Evolutionary conservation across 495 filamentous ascomycete species (phyloP).

Genomic region (Daldinia concentrica): DNA sequence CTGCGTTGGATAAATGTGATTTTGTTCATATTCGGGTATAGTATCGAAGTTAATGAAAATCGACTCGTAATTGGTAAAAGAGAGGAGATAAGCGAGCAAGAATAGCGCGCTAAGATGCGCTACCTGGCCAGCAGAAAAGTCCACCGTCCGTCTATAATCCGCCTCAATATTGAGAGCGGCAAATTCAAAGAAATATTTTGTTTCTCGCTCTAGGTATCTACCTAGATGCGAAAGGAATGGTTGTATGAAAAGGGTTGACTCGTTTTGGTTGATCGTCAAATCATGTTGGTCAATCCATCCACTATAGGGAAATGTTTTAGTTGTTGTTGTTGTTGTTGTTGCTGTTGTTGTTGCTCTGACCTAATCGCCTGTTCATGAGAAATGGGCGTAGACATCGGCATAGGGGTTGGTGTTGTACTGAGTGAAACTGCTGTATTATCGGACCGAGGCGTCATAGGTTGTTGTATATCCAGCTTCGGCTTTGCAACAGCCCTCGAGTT

Average conservation of each 20-base stretch:
- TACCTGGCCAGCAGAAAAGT: slow-evolving; percentile 9
- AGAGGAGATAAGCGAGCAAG: slow-evolving; percentile 18
- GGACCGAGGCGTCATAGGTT: slow-evolving; percentile 54
- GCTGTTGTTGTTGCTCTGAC: slow-evolving; percentile 42
- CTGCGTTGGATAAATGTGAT: slow-evolving; percentile 11
- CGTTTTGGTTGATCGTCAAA: slow-evolving; percentile 40
- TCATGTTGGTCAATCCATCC: slow-evolving; percentile 56
- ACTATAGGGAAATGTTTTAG: slow-evolving; percentile 43
- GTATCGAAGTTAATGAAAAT: slow-evolving; percentile 34
- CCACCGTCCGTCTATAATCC: slow-evolving; percentile 35
- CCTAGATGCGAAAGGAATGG: slow-evolving; percentile 20
- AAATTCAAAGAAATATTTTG: slow-evolving; percentile 29
- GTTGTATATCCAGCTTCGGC: slow-evolving; percentile 50
- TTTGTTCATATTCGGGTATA: slow-evolving; percentile 34
- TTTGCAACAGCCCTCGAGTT: slow-evolving; percentile 57
- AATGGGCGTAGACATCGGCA: slow-evolving; percentile 35
- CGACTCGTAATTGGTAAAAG: slow-evolving; percentile 9
- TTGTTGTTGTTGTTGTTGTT: slow-evolving; percentile 15
- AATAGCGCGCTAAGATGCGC: slow-evolving; percentile 8
- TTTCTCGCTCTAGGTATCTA: slow-evolving; percentile 30
- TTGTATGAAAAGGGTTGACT: not conserved
- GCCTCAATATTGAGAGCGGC: slow-evolving; percentile 5
- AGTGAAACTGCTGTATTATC: slow-evolving; percentile 49
- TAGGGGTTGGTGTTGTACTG: slow-evolving; percentile 51
- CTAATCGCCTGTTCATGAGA: slow-evolving; percentile 37